Percentiles rank a stretch among this genome's conserved stretches.
Evolutionary conservation across 768 basidiomycete species (phyloP).

Genomic region (Tricholoma bakamatsutake): DNA sequence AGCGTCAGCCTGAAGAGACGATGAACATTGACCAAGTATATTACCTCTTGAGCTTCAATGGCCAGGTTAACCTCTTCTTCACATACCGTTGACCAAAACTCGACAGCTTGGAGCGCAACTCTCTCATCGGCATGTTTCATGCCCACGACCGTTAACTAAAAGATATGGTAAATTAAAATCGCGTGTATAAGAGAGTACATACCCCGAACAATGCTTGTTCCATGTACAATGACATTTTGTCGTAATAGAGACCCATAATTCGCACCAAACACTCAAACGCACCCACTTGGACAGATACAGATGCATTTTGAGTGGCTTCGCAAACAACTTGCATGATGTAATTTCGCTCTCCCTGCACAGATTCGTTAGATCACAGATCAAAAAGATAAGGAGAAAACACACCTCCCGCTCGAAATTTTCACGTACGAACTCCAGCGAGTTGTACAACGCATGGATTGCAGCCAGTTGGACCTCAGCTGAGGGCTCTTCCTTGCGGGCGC

Average conservation of each 20-base stretch:
- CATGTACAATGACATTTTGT: slow-evolving; percentile 99
- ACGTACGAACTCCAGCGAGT: slow-evolving; percentile 95
- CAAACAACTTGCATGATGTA: slow-evolving; percentile 99
- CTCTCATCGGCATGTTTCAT: slow-evolving; percentile 92
- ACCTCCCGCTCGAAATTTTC: slow-evolving; percentile 99
- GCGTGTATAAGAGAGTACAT: slow-evolving; percentile 26
- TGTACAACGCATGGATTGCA: slow-evolving; percentile 87
- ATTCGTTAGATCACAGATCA: slow-evolving; percentile 8
- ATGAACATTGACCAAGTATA: neutral
- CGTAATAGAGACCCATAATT: slow-evolving; percentile 98
- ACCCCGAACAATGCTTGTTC: slow-evolving; percentile 97
- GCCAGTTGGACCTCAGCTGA: slow-evolving; percentile 88
- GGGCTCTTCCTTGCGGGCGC: slow-evolving; percentile 92
- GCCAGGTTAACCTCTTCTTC: slow-evolving; percentile 94
- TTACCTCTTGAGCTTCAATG: slow-evolving; percentile 87
- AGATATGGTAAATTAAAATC: slow-evolving; percentile 11
- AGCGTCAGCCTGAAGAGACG: slow-evolving; percentile 5
- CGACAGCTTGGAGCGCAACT: slow-evolving; percentile 93
- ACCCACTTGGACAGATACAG: slow-evolving; percentile 84
- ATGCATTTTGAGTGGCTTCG: slow-evolving; percentile 87
- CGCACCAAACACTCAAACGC: slow-evolving; percentile 94
- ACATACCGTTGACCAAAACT: slow-evolving; percentile 99
- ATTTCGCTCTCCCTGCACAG: slow-evolving; percentile 86
- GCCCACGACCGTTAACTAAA: slow-evolving; percentile 89
- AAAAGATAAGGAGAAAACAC: slow-evolving; percentile 18